Conservation (phyloP, 2,329 filamentous ascomycete species). For the Westerdykella ornata region DNA sequence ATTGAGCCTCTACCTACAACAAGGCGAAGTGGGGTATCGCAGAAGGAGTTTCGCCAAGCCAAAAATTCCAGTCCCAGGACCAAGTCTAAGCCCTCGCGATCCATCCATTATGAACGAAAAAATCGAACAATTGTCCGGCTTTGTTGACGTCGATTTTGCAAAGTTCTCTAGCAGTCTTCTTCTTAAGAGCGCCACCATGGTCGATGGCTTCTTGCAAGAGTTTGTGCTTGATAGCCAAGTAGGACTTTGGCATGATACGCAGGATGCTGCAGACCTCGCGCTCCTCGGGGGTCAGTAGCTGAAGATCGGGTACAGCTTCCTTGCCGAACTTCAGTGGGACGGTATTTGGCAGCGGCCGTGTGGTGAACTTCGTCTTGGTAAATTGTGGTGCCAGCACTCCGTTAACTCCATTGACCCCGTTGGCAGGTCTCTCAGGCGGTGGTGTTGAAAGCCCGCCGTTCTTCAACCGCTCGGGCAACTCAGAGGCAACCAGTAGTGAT, state of each 20-base stretch:
- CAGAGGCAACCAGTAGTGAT: slow-evolving; percentile 68
- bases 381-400: slow-evolving; percentile 35
- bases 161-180: slow-evolving; percentile 86
- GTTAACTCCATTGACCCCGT: slow-evolving; percentile 35
- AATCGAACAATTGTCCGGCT: slow-evolving; percentile 81
- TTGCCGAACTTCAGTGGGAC: slow-evolving; percentile 62
- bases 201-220: slow-evolving; percentile 87
- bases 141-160: slow-evolving; percentile 79
- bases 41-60: too few relatives aligned
- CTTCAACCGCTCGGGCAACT: slow-evolving; percentile 58
- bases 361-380: slow-evolving; percentile 45
- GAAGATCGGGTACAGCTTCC: slow-evolving; percentile 73
- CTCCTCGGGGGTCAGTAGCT: slow-evolving; percentile 79
- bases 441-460: slow-evolving; percentile 38
- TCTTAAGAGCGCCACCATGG: slow-evolving; percentile 80
- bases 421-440: slow-evolving; percentile 41
- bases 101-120: slow-evolving; percentile 90
- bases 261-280: slow-evolving; percentile 77
- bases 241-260: slow-evolving; percentile 86
- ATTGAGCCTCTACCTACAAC: too few relatives aligned
- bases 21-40: too few relatives aligned
- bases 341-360: slow-evolving; percentile 55
- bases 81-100: slow-evolving; percentile 64
- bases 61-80: too few relatives aligned
- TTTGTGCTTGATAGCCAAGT: slow-evolving; percentile 87